Evolutionary conservation across 441 rosid genomes (phyloP), one percentile per base, ranked within the genome.

Genomic region (Gossypium schwendimanii): DNA sequence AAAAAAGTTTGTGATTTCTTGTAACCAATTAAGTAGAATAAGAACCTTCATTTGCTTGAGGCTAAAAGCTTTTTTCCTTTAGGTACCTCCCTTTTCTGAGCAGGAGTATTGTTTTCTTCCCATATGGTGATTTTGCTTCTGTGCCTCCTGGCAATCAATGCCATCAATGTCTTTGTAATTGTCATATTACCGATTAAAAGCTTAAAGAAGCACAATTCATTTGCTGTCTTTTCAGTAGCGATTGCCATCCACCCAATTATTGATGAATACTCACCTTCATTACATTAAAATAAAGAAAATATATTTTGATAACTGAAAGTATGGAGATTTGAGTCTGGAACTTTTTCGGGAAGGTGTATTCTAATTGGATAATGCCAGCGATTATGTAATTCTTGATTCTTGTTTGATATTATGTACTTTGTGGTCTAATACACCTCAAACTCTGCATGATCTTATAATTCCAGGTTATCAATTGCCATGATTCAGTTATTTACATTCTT

Each of bases 381-480:
- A 28, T 18, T 17, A 50, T 52, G 9, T 49, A 59, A 24, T 26
- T 47, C 33, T 72, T 61, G 45, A 28, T 61, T 26, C 28, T 49
- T 61, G 58, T 61, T 28, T 26, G 59, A 44, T 21, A 3, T 49
- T 54, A 47, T 26, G n/a, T 61, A 53, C 52, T 15, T 7, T 73
- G 4, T 67, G 69, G 60, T 58, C 36, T 72, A 39, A 52, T 12
- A 41, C n/a, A 7, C 10, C 45, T 55, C 64, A 24, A 73, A 65
- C 21, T 55, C 44, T 15, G 6, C 57, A 58, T 68, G 33, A 11
- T 52, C 33, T 36, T 39, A 33, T 33, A 45, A 73, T 69, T 78
- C 75, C 89, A 96, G 99, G 96, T 96, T 76, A 82, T 90, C 75
- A 93, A 96, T 83, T 93, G 99, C 85, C 97, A 96, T 62, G 99